These are phyloP conservation scores for Penicillium sp. DNA, from an alignment of 2,329 filamentous ascomycete genomes.

Conservation along the genomic window DNA sequence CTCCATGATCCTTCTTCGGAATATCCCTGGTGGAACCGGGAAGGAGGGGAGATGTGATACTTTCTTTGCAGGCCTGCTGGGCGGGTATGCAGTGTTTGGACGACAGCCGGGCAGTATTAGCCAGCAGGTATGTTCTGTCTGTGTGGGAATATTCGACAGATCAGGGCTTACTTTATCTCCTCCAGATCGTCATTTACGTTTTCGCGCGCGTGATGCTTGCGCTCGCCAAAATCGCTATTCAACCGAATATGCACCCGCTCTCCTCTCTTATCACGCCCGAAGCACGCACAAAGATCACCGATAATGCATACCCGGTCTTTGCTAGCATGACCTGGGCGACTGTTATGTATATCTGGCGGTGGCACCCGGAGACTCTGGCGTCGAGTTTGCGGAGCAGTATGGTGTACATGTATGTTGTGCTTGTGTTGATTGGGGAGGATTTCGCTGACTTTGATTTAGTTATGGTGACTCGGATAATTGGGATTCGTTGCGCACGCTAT, in stretches of 20 bases:
- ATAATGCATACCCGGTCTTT: conserved; percentile 90
- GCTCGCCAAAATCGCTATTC: conserved; percentile 78
- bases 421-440: not conserved
- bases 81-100: conserved; percentile 93
- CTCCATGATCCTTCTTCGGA: conserved; percentile 73
- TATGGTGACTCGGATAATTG: conserved; percentile 83
- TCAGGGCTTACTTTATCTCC: not conserved
- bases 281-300: conserved; percentile 55
- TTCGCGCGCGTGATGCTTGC: conserved; percentile 89
- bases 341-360: conserved; percentile 94
- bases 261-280: conserved; percentile 47
- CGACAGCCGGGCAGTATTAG: conserved; percentile 77
- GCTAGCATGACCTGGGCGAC: conserved; percentile 86
- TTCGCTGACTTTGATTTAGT: conserved; percentile 39
- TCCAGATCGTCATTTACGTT: conserved; percentile 92
- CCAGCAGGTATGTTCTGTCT: conserved; percentile 58
- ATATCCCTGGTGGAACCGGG: conserved; percentile 49
- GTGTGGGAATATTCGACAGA: not conserved
- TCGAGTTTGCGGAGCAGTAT: conserved; percentile 90
- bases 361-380: conserved; percentile 89
- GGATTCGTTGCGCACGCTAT: conserved; percentile 80
- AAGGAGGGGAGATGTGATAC: conserved; percentile 75
- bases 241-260: conserved; percentile 52
- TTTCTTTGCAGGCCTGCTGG: conserved; percentile 82
- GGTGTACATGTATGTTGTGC: conserved; percentile 82